These are phyloP conservation scores for Mycena sanguinolenta DNA, from an alignment of 768 basidiomycete genomes.

Conservation along the genomic window DNA sequence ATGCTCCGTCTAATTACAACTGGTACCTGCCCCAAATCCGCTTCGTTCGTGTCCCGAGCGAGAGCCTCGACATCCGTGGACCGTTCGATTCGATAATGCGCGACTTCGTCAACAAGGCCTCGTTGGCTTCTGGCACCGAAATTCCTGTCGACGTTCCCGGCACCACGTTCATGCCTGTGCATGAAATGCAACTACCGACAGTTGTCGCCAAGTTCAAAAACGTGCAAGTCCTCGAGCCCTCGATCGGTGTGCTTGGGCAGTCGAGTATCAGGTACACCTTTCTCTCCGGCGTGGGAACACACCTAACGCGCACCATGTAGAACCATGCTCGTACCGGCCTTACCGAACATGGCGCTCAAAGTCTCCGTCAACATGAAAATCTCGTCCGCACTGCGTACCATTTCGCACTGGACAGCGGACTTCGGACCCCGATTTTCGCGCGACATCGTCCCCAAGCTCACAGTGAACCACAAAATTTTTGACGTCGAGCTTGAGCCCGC, in stretches of 20 bases:
- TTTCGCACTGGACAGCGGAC: constrained; percentile 70
- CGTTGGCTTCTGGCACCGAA: constrained; percentile 43
- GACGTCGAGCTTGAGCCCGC: constrained; percentile 62
- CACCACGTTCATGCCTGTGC: constrained; percentile 61
- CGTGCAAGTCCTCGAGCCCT: constrained; percentile 55
- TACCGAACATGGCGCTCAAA: constrained; percentile 62
- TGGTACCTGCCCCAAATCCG: constrained; percentile 68
- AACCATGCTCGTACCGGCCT: constrained; percentile 61
- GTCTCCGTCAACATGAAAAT: constrained; percentile 69
- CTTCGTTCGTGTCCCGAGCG: constrained; percentile 58
- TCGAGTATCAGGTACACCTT: constrained; percentile 64
- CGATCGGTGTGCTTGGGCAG: constrained; percentile 59
- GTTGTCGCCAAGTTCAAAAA: constrained; percentile 59
- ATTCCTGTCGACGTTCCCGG: constrained; percentile 43
- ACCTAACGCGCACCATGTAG: constrained; percentile 43
- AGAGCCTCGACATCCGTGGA: constrained; percentile 56
- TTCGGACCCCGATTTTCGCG: constrained; percentile 69
- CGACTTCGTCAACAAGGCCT: constrained; percentile 50
- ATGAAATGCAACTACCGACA: constrained; percentile 65
- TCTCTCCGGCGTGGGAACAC: background rate
- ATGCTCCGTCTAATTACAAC: constrained; percentile 55
- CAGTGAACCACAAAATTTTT: constrained; percentile 57
- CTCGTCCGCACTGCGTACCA: constrained; percentile 69
- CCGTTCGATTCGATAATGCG: constrained; percentile 55
- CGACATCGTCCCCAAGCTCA: constrained; percentile 63